Conservation (phyloP, 2,329 filamentous ascomycete species). For the Epicoccum nigrum region DNA sequence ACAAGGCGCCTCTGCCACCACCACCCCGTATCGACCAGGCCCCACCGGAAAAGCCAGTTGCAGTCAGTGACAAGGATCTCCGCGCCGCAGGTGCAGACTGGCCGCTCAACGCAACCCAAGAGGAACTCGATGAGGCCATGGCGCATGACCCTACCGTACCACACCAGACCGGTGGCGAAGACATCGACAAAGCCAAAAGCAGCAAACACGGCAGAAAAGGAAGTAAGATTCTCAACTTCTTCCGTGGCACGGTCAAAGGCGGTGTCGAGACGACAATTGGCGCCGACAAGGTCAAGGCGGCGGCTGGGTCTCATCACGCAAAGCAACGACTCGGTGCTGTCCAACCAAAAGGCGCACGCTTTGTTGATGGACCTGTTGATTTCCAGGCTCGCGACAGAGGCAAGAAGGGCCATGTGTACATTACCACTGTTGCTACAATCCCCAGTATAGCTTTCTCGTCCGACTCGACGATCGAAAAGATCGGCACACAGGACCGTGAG, state of each 20-base stretch:
- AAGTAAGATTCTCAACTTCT: conserved; percentile 64
- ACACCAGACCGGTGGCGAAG: conserved; percentile 58
- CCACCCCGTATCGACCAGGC: conserved; percentile 55
- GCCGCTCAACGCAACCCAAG: conserved; percentile 65
- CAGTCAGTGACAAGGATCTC: conserved; percentile 58
- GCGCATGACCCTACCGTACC: conserved; percentile 53
- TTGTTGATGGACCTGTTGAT: conserved; percentile 70
- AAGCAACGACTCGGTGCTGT: conserved; percentile 76
- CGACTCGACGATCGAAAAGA: conserved; percentile 55
- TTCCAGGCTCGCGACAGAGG: conserved; percentile 76
- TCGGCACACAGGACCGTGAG: conserved; percentile 56
- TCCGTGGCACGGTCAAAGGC: conserved; percentile 73
- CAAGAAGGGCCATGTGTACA: conserved; percentile 73
- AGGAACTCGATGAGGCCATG: conserved; percentile 70
- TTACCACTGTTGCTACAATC: conserved; percentile 69
- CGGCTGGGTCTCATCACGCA: conserved; percentile 64
- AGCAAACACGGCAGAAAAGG: conserved; percentile 56
- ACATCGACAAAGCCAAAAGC: conserved; percentile 58
- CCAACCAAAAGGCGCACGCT: conserved; percentile 53
- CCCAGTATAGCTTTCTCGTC: conserved; percentile 71
- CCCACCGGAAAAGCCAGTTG: conserved; percentile 58
- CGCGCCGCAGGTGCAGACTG: conserved; percentile 59
- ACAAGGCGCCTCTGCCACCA: conserved; percentile 76
- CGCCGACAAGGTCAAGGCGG: conserved; percentile 74
- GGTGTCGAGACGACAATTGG: conserved; percentile 74